Evolutionary conservation across 352 stramenopile genomes (phyloP).

Genomic region (Globisporangium carolinianum): DNA sequence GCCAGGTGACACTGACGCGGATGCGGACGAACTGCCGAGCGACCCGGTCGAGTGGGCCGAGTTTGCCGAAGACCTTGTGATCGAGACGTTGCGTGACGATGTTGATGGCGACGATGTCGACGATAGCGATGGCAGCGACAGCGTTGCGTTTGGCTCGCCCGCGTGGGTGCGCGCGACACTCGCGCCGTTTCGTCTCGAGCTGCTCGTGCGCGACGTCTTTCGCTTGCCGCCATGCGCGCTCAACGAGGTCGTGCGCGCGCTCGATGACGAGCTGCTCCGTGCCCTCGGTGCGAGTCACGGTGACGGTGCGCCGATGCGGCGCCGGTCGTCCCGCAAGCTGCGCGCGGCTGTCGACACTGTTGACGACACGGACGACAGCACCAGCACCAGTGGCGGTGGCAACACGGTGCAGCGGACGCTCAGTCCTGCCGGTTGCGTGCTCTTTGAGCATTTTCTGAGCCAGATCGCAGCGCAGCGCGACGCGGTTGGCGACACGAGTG

Average conservation of each 20-base stretch:
- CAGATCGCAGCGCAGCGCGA: conserved; percentile 28
- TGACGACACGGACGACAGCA: not conserved
- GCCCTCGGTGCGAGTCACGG: conserved; percentile 15
- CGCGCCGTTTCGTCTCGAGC: conserved; percentile 62
- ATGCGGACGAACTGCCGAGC: conserved; percentile 11
- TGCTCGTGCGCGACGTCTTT: conserved; percentile 50
- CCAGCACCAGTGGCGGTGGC: no score
- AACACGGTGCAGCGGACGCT: not conserved
- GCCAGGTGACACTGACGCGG: not conserved
- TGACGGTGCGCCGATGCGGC: no score
- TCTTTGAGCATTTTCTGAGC: conserved; percentile 60
- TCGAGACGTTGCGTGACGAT: conserved; percentile 13
- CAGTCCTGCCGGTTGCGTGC: conserved; percentile 32
- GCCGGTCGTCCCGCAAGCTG: conserved; percentile 14
- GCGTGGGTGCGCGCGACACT: conserved; percentile 56
- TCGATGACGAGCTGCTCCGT: conserved; percentile 48
- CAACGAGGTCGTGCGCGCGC: conserved; percentile 38
- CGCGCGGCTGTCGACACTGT: not conserved
- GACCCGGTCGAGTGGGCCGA: conserved; percentile 35
- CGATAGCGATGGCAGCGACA: conserved; percentile 5
- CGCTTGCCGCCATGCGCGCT: conserved; percentile 36
- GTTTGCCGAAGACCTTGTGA: conserved; percentile 44
- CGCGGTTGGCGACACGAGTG: conserved; percentile 25
- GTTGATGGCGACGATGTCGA: conserved; percentile 1
- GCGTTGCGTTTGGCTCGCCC: conserved; percentile 34